Base-by-base conservation (phyloP, 805 yeast genomes). In the Cyberlindnera samutprakarnensis region DNA sequence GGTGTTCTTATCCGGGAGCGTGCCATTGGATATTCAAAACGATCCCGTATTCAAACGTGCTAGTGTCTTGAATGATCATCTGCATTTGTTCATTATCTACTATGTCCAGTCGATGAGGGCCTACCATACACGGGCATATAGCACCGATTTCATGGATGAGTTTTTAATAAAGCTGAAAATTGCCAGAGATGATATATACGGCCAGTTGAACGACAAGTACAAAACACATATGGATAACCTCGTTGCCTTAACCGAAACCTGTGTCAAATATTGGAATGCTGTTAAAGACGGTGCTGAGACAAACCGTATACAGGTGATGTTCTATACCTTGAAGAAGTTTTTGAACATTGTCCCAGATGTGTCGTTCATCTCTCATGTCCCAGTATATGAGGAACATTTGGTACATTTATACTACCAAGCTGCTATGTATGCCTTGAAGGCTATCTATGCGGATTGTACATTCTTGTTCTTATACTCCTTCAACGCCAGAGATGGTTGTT, bases 371-470 rank as follows among this genome's bases (percentile, higher is more conserved):
- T 31, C 31, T 7, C 10, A 28, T 7, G 7, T 34, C 4, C 24
- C 35, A 13, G 6, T 33, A 3, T 42, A 41, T 33, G 47, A 47
- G 18, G 36, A 42, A 10, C 35, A 44, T n/a, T 32, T 59, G 12
- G 36, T 60, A 10, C 49, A 47, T 18, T 36, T 53, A 7, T 60
- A 54, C 37, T 60, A 46, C 38, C 61, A 55, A 27, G 61, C 62
- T 4, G 52, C 46, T 5, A 46, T 56, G 11, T 43, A 56, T 13
- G 49, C 56, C 2, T 31, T 60, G 27, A 58, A 51, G 35, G 59
- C 62, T 1, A 41, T 60, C 20, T 57, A 57, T 32, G 56, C 64
- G 8, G 64, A 60, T 35, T 49, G 52, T 4, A 39, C 61, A 25
- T 60, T 57, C 36, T 49, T 53, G 25, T 60, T 55, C 43, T 45